Conservation (phyloP, 2,329 filamentous ascomycete species). For the Tolypocladium nubicola region DNA sequence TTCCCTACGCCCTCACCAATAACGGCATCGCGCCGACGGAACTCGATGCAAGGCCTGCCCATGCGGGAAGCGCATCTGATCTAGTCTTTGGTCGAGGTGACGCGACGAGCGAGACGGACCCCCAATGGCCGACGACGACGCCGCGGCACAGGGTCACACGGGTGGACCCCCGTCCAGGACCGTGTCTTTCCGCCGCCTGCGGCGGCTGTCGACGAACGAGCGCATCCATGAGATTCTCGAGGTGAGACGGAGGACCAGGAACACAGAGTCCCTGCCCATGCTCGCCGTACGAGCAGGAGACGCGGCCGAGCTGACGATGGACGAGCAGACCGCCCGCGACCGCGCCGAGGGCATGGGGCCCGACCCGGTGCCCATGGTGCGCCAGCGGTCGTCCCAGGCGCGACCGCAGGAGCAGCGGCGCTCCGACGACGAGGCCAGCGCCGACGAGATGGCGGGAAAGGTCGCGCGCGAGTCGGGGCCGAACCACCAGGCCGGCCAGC, state of each 20-base stretch:
- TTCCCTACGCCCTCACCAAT: not conserved
- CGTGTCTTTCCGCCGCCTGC: slow-evolving; percentile 9
- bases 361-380: slow-evolving; percentile 9
- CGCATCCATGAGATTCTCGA: slow-evolving; percentile 36
- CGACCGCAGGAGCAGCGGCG: not conserved
- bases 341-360: slow-evolving; percentile 30
- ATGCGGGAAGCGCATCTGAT: not conserved
- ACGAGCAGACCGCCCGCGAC: slow-evolving; percentile 27
- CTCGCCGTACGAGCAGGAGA: not conserved
- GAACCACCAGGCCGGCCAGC: slow-evolving; percentile 29
- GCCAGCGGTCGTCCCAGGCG: not conserved
- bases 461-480: slow-evolving; percentile 21
- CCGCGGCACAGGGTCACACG: not conserved
- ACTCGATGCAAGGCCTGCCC: not conserved
- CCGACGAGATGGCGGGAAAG: slow-evolving; percentile 33
- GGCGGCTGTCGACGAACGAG: slow-evolving; percentile 23
- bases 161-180: not conserved
- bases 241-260: slow-evolving; percentile 18
- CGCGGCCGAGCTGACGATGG: not conserved
- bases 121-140: not conserved
- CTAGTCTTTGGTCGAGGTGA: not conserved
- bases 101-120: not conserved
- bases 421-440: slow-evolving; percentile 10
- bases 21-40: not conserved
- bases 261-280: not conserved